Conservation (phyloP, 371 early-diverging fungal genomes). For the Mortierella sp. region DNA sequence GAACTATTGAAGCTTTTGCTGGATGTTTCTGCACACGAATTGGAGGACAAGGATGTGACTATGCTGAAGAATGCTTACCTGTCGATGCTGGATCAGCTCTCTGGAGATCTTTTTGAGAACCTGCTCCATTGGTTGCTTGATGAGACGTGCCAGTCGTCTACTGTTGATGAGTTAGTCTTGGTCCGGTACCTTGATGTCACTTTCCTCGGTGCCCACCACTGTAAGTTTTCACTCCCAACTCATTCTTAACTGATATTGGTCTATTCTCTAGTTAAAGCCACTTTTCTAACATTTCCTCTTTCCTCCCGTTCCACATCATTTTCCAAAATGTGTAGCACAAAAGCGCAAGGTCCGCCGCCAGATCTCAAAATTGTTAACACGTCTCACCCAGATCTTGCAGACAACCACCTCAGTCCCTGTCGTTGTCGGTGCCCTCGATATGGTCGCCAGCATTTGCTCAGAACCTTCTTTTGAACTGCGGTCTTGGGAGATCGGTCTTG, state of each 20-base stretch:
- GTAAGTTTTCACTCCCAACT: slow-evolving; percentile 32
- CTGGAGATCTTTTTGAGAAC: slow-evolving; percentile 39
- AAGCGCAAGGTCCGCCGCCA: slow-evolving; percentile 60
- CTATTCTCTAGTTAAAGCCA: not conserved
- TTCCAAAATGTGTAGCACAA: slow-evolving; percentile 50
- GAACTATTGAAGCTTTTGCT: slow-evolving; percentile 28
- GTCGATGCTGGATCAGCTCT: slow-evolving; percentile 31
- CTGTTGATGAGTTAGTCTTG: slow-evolving; percentile 47
- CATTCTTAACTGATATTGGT: slow-evolving; percentile 15
- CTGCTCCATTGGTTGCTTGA: slow-evolving; percentile 43
- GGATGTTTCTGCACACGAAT: slow-evolving; percentile 24
- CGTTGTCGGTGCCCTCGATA: slow-evolving; percentile 54
- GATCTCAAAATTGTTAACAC: slow-evolving; percentile 59
- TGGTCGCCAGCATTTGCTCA: slow-evolving; percentile 59
- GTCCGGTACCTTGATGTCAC: slow-evolving; percentile 39
- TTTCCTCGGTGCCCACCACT: slow-evolving; percentile 54
- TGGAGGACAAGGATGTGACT: slow-evolving; percentile 20
- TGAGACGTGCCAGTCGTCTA: slow-evolving; percentile 37
- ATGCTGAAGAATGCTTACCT: slow-evolving; percentile 39
- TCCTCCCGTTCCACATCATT: slow-evolving; percentile 6
- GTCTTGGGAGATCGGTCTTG: slow-evolving; percentile 57
- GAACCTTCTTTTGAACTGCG: slow-evolving; percentile 58
- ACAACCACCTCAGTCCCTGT: slow-evolving; percentile 58
- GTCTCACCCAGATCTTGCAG: slow-evolving; percentile 60
- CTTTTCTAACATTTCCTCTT: not conserved